These are phyloP conservation scores for Oxyria digyna DNA, from an alignment of 148 eudicot species.

Conservation along the genomic window DNA sequence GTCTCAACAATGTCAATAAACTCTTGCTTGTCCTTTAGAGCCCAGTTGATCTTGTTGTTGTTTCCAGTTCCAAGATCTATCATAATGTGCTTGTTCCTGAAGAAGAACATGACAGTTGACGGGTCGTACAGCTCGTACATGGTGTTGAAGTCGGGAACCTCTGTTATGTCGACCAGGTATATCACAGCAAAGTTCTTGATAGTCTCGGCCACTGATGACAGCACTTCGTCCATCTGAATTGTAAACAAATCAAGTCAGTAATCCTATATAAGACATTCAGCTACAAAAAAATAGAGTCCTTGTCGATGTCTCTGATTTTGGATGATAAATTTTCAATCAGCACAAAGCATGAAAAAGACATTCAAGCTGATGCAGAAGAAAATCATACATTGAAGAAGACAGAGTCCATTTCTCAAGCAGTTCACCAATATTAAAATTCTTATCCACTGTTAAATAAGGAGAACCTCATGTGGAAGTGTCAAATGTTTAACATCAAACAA, in stretches of 20 bases:
- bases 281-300: background rate
- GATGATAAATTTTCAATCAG: too few relatives aligned
- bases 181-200: slow-evolving; percentile 12
- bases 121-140: slow-evolving; percentile 10
- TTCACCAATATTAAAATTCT: too few relatives aligned
- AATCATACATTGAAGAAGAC: background rate
- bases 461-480: too few relatives aligned
- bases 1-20: slow-evolving; percentile 9
- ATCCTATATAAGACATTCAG: too few relatives aligned
- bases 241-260: background rate
- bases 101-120: slow-evolving; percentile 9
- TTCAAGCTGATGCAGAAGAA: too few relatives aligned
- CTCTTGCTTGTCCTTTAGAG: slow-evolving; percentile 11
- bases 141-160: slow-evolving; percentile 9
- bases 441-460: too few relatives aligned
- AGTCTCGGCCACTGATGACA: slow-evolving; percentile 8
- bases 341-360: background rate
- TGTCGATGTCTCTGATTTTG: too few relatives aligned
- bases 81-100: slow-evolving; percentile 12
- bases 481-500: too few relatives aligned
- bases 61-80: slow-evolving; percentile 10
- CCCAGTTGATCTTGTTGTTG: slow-evolving; percentile 12
- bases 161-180: slow-evolving; percentile 11
- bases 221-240: slow-evolving; percentile 10
- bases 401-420: too few relatives aligned